A percentile compares a stretch with the other conserved stretches of the same genome.
Conservation (phyloP, 176 grass and related monocot species). For the Zoysia pacifica region DNA sequence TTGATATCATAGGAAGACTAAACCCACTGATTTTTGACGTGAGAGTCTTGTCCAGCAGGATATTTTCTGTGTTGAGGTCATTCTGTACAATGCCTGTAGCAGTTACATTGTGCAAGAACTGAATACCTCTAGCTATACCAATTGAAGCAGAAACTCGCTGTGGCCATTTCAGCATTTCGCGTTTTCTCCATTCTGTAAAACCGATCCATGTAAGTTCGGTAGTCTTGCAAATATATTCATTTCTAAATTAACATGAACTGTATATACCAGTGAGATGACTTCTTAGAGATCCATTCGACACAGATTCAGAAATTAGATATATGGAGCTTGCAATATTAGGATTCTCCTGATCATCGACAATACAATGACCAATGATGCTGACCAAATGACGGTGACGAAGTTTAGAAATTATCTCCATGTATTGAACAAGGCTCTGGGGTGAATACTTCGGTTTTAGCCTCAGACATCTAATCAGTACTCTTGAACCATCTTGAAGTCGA, state of each 20-base stretch:
- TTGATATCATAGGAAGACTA: slow-evolving; percentile 66
- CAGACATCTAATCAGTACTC: slow-evolving; percentile 63
- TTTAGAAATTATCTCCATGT: slow-evolving; percentile 78
- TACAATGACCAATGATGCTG: slow-evolving; percentile 82
- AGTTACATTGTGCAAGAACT: slow-evolving; percentile 80
- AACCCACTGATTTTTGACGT: slow-evolving; percentile 79
- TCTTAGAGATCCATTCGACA: slow-evolving; percentile 77
- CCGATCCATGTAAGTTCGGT: not conserved
- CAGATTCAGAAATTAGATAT: slow-evolving; percentile 65
- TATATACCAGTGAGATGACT: slow-evolving; percentile 75
- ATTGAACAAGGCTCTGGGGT: slow-evolving; percentile 59
- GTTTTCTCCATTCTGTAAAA: slow-evolving; percentile 72
- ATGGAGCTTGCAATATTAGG: slow-evolving; percentile 41
- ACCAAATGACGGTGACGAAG: slow-evolving; percentile 83
- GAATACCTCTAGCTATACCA: slow-evolving; percentile 78
- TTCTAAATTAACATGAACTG: not conserved
- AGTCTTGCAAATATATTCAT: slow-evolving; percentile 6
- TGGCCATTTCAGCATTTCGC: slow-evolving; percentile 90
- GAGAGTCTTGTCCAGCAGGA: slow-evolving; percentile 90
- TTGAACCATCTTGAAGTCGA: slow-evolving; percentile 72
- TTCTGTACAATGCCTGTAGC: slow-evolving; percentile 69
- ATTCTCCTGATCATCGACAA: slow-evolving; percentile 51
- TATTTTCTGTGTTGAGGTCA: slow-evolving; percentile 63
- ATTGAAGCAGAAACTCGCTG: slow-evolving; percentile 73
- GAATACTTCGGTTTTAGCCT: slow-evolving; percentile 75